Evolutionary conservation across 805 yeast species (phyloP), one percentile per base, ranked within the genome.

Genomic region (Cyberlindnera americana): DNA sequence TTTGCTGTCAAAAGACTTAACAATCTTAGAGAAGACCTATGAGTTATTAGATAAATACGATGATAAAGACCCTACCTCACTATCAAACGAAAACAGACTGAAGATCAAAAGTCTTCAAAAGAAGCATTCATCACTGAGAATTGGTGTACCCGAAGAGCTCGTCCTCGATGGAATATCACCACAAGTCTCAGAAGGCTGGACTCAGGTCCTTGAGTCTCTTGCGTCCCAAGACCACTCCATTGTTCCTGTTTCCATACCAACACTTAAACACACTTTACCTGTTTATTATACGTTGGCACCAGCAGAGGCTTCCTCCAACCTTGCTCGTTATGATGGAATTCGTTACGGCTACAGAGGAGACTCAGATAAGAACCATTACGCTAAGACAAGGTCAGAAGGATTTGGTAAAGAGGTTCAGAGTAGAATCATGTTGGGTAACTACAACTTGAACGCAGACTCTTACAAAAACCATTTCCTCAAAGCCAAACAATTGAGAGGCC

Each of bases 301-400:
- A 0, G 84, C 96, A 0, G 99, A 93, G 56, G 98, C 97, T 0
- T 81, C 95, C 1, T 91, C 98, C 0, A 93, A 93, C 56, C 69
- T 93, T 35, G 76, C 96, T 1, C 69, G 97, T 23, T 93, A 74
- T 56, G 99, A 93, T 61, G 99, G 99, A 3, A 66, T 90, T 16
- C 69, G 97, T 40, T 93, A 82, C 57, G 98, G 98, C 0, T 61
- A 55, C 40, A 66, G 84, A 27, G 67, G 73, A 1, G 60, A 54
- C 22, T 45, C 49, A 4, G 72, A 62, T 25, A 54, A 55, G 16
- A 60, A 69, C 22, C 62, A 72, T n/a, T 78, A 72, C 50, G 72
- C 75, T 1, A 64, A 69, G 3, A 84, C 93, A 2, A 70, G 98
- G 45, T 53, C 75, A 1, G 52, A 52, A 6, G 84, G 83, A 0